Conservation (phyloP, 441 rosid species). For the Pelargonium fulgidum region DNA sequence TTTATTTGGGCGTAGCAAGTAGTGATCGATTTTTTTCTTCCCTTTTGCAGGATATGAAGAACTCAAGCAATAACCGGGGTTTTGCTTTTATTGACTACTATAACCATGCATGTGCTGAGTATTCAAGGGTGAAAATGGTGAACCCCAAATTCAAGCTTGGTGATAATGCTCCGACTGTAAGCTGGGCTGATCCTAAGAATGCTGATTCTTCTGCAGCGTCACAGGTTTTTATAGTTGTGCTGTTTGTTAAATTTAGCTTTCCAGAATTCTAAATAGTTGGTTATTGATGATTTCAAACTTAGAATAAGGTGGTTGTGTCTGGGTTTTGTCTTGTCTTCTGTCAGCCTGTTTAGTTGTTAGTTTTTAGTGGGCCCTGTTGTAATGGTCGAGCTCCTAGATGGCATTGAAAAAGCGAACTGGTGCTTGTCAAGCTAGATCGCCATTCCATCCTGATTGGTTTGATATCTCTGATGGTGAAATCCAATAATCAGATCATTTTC, state of each 20-base stretch:
- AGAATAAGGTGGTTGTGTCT: not conserved
- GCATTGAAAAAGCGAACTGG: too few relatives aligned
- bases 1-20: not conserved
- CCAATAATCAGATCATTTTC: not conserved
- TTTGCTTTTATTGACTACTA: conserved; percentile 38
- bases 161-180: conserved; percentile 32
- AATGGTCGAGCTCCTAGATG: too few relatives aligned
- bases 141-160: conserved; percentile 32
- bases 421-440: not conserved
- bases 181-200: conserved; percentile 40
- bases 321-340: not conserved
- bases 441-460: not conserved
- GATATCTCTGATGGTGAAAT: not conserved
- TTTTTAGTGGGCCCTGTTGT: too few relatives aligned
- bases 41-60: conserved; percentile 30
- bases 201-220: conserved; percentile 29
- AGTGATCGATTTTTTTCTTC: not conserved
- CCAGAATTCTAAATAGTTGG: too few relatives aligned
- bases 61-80: conserved; percentile 31
- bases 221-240: conserved; percentile 23
- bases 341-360: not conserved
- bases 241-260: conserved; percentile 5
- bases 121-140: conserved; percentile 37
- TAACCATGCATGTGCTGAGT: conserved; percentile 35
- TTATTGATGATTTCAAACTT: not conserved